Evolutionary conservation across 164 flowering plant genomes (phyloP).

Genomic region (Annona squamosa): DNA sequence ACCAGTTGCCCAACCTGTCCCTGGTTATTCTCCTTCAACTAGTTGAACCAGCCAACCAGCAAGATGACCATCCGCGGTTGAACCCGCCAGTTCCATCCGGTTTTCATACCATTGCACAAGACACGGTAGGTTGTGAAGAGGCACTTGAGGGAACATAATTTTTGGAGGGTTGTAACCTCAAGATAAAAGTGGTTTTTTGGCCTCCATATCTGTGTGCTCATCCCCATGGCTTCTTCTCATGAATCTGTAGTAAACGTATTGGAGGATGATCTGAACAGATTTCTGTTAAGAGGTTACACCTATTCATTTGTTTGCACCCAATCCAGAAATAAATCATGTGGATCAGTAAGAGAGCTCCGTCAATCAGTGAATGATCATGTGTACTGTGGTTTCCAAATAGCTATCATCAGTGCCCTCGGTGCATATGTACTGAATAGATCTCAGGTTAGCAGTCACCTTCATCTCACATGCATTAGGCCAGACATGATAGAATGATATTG

Average conservation of each 20-base stretch:
- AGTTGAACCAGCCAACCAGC: no score
- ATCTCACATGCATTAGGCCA: no score
- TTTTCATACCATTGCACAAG: no score
- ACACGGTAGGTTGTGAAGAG: background rate
- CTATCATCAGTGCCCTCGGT: background rate
- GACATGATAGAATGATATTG: no score
- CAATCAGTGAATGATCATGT: background rate
- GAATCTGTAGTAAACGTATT: conserved; percentile 58
- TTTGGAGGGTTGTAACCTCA: conserved; percentile 3
- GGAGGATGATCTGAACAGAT: conserved; percentile 51
- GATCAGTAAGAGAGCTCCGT: background rate
- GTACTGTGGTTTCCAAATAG: background rate
- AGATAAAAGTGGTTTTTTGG: conserved; percentile 20
- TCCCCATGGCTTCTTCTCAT: conserved; percentile 19
- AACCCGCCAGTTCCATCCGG: no score
- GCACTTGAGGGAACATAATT: background rate
- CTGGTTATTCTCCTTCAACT: no score
- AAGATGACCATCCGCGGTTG: no score
- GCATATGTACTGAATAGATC: background rate
- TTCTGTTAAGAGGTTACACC: background rate
- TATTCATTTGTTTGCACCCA: background rate
- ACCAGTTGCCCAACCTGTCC: no score
- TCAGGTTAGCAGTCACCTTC: no score
- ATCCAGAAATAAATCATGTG: background rate
- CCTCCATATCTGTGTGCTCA: conserved; percentile 17